Evolutionary conservation across 768 basidiomycete genomes (phyloP).

Genomic region (Suillus americanus): DNA sequence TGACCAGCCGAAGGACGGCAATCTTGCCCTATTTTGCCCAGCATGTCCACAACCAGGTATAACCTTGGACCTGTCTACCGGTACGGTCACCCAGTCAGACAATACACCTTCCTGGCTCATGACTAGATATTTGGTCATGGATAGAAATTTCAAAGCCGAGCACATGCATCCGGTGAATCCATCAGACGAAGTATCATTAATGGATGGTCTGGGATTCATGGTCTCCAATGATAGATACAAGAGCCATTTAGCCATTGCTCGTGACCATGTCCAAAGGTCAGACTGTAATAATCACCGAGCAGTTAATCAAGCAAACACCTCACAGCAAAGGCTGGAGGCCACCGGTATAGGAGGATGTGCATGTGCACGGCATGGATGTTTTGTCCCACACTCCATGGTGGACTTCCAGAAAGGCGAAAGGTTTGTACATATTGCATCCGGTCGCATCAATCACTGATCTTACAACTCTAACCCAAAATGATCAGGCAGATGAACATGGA

Average conservation of each 20-base stretch:
- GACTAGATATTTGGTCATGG: too few relatives aligned
- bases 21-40: too few relatives aligned
- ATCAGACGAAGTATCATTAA: too few relatives aligned
- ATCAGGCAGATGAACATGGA: slow-evolving; percentile 30
- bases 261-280: slow-evolving; percentile 9
- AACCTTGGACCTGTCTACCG: too few relatives aligned
- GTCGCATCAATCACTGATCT: not conserved
- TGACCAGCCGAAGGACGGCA: too few relatives aligned
- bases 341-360: slow-evolving; percentile 32
- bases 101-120: too few relatives aligned
- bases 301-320: slow-evolving; percentile 15
- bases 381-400: slow-evolving; percentile 28
- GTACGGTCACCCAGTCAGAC: too few relatives aligned
- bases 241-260: not conserved
- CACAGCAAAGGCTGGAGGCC: slow-evolving; percentile 17
- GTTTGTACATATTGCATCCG: slow-evolving; percentile 11
- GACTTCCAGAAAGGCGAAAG: slow-evolving; percentile 34
- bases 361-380: slow-evolving; percentile 34
- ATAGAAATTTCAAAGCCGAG: too few relatives aligned
- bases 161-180: too few relatives aligned
- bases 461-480: not conserved
- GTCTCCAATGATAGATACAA: too few relatives aligned
- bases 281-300: slow-evolving; percentile 20
- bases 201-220: too few relatives aligned
- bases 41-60: too few relatives aligned